These are phyloP conservation scores for Globisporangium uncinulatum DNA, from an alignment of 352 stramenopile genomes.

Conservation along the genomic window DNA sequence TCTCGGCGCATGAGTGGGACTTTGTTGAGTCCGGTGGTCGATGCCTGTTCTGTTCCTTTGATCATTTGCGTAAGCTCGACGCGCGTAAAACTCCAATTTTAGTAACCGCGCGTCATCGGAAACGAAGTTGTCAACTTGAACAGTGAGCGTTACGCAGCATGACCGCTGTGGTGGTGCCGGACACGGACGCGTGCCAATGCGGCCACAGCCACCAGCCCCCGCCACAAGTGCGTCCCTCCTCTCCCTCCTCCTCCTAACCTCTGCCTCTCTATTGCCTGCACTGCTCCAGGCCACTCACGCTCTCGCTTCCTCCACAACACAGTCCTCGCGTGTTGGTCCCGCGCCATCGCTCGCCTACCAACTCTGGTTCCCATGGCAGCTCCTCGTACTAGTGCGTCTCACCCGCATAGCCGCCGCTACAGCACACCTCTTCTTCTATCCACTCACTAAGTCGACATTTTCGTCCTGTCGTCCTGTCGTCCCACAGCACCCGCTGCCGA, in stretches of 20 bases:
- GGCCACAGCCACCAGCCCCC: conserved; percentile 22
- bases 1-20: no score
- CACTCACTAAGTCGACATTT: background rate
- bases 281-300: background rate
- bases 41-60: no score
- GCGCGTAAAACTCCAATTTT: no score
- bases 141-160: background rate
- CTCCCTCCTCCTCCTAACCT: no score
- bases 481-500: conserved; percentile 49
- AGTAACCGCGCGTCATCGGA: no score
- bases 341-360: conserved; percentile 43
- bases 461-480: background rate
- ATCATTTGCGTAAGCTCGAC: no score
- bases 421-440: background rate
- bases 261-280: background rate
- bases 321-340: background rate
- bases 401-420: no score
- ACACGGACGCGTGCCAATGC: conserved; percentile 22
- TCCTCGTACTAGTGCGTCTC: conserved; percentile 42
- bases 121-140: no score
- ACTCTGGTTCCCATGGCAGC: conserved; percentile 66
- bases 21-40: no score
- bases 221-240: background rate
- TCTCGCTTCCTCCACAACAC: no score
- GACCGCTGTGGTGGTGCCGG: conserved; percentile 18